Base-by-base conservation (phyloP, 371 early-diverging fungal species). In the Mortierella sp. region DNA sequence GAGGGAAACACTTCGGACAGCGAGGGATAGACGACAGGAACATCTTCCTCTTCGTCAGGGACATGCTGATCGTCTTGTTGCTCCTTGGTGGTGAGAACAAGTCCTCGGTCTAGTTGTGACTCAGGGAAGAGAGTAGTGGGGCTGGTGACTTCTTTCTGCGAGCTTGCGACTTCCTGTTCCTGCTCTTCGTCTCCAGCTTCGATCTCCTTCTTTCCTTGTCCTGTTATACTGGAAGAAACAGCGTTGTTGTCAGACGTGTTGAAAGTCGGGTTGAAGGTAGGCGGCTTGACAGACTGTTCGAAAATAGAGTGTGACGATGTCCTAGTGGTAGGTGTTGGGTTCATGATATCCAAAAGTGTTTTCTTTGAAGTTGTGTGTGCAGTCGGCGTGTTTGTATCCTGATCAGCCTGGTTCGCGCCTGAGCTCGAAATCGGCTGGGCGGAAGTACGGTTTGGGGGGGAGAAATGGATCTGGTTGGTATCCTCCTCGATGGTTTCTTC, bases 31-130 rank as follows among this genome's bases (percentile, higher is more conserved):
- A 14, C 31, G 7, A 54, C 14, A 5, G 63, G 72, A 55, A 26
- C 14, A 11, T 48, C 55, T 7, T 78, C 73, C n/a, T 78, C 73
- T 5, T 38, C 50, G 24, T 52, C 14, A n/a, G 65, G 52, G 16
- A 34, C 52, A 26, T 31, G 68, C 34, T 52, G 24, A 16, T 76
- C 68, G 57, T 42, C 45, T 9, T 38, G 16, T 4, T 50, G 50
- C 0, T 70, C 76, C 19, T 31, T 38, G 44, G 52, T 26, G 0
- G 70, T 42, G 5, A 76, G 54, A 0, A 65, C 70, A 26, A 76
- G 70, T 68, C 70, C 76, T 6, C 52, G 47, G 38, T 76, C 76
- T 52, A 24, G 42, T 34, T 38, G 68, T 31, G 13, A n/a, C 11
- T 38, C 52, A 9, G 50, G 52, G n/a, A 76, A 76, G 31, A 65